Evolutionary conservation across 2,329 filamentous ascomycete species (phyloP).

Genomic region (Thermochaetoides dissita): DNA sequence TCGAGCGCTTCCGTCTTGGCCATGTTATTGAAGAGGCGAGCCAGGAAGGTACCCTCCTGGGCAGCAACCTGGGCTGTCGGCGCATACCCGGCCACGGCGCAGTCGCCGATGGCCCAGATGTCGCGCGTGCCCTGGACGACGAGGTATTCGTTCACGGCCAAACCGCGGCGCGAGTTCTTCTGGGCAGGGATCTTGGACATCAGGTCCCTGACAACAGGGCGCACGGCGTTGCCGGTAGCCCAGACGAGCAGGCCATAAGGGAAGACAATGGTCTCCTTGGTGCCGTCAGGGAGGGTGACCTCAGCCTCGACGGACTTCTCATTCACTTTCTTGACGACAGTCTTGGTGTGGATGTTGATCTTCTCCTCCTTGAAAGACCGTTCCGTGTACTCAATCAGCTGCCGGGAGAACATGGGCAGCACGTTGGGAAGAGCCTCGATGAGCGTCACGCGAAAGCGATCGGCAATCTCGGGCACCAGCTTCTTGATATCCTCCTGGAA

Average conservation of each 20-base stretch:
- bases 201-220: slow-evolving; percentile 78
- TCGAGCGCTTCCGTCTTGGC: slow-evolving; percentile 83
- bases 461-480: slow-evolving; percentile 88
- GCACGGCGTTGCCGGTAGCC: slow-evolving; percentile 93
- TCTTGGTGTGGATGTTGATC: slow-evolving; percentile 95
- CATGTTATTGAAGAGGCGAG: slow-evolving; percentile 96
- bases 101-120: slow-evolving; percentile 96
- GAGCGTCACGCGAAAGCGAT: slow-evolving; percentile 92
- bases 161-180: slow-evolving; percentile 83
- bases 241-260: slow-evolving; percentile 94
- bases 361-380: slow-evolving; percentile 98
- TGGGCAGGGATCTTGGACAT: slow-evolving; percentile 87
- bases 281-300: slow-evolving; percentile 64
- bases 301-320: slow-evolving; percentile 88
- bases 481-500: slow-evolving; percentile 97
- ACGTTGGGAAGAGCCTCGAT: slow-evolving; percentile 96
- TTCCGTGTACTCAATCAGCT: slow-evolving; percentile 98
- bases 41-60: slow-evolving; percentile 91
- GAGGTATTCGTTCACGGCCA: slow-evolving; percentile 96
- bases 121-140: slow-evolving; percentile 95
- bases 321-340: slow-evolving; percentile 95
- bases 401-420: slow-evolving; percentile 96
- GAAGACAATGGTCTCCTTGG: slow-evolving; percentile 66
- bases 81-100: slow-evolving; percentile 91
- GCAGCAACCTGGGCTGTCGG: slow-evolving; percentile 93